phyloP scores from a whole-genome alignment of 2,329 filamentous ascomycete genomes.

The Pleomassaria siparia region DNA sequence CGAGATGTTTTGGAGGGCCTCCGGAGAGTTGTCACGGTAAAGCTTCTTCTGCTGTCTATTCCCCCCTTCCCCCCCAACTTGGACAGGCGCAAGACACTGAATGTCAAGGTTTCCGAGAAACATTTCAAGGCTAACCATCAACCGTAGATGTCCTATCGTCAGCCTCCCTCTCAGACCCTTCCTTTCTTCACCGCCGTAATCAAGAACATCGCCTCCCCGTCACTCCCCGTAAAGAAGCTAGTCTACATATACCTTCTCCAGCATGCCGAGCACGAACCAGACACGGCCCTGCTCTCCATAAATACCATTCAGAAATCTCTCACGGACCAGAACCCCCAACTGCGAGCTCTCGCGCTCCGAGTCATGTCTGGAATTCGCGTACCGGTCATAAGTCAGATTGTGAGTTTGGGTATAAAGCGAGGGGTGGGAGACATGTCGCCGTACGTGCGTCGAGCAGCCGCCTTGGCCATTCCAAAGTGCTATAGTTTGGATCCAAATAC shows the following conservation, averaged over 20 bases:
- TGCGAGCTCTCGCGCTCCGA: conserved; percentile 86
- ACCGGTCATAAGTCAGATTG: conserved; percentile 96
- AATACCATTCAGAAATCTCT: conserved; percentile 99
- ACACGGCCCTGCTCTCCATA: conserved; percentile 92
- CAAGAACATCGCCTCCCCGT: conserved; percentile 94
- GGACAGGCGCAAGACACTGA: background rate
- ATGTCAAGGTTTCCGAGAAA: background rate
- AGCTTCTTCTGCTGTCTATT: conserved; percentile 18
- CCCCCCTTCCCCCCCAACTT: no score
- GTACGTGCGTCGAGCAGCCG: conserved; percentile 87
- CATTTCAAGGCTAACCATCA: conserved; percentile 10
- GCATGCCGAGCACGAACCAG: conserved; percentile 93
- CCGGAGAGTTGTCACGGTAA: conserved; percentile 82
- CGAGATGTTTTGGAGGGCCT: conserved; percentile 90
- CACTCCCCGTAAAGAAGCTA: conserved; percentile 93
- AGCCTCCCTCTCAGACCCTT: conserved; percentile 67
- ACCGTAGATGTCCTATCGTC: conserved; percentile 90
- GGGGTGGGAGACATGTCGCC: conserved; percentile 93
- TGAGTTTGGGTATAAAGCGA: conserved; percentile 92
- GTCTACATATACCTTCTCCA: conserved; percentile 98
- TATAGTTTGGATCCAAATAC: conserved; percentile 87
- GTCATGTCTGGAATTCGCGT: conserved; percentile 98
- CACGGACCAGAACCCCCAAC: conserved; percentile 86
- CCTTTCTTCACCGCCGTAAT: conserved; percentile 97
- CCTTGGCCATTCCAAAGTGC: conserved; percentile 93